Evolutionary conservation across 495 filamentous ascomycete species (phyloP).

Genomic region (Glonium stellatum): DNA sequence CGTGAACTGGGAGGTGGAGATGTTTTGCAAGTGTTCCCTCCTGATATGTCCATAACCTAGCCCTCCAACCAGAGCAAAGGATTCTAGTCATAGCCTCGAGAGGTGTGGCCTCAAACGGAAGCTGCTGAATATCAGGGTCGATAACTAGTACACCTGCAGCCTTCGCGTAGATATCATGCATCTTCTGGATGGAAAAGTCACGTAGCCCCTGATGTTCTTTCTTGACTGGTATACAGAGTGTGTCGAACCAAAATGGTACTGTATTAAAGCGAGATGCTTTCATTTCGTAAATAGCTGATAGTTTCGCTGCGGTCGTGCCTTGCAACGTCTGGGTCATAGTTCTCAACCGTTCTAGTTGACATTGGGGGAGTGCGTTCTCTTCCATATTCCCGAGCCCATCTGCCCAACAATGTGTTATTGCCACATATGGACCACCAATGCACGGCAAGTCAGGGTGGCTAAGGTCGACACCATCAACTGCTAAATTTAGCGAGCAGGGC

Average conservation of each 20-base stretch:
- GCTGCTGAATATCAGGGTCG: not conserved
- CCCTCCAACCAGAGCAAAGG: no score
- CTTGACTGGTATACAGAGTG: not conserved
- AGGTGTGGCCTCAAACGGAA: no score
- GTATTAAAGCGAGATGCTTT: no score
- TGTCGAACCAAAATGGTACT: not conserved
- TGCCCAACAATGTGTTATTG: not conserved
- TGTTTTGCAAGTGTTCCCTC: no score
- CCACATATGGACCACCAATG: not conserved
- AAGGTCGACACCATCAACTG: not conserved
- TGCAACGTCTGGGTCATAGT: not conserved
- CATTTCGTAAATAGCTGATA: no score
- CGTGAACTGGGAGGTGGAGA: no score
- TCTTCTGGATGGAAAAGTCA: constrained; percentile 13
- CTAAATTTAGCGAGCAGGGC: not conserved
- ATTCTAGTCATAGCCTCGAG: no score
- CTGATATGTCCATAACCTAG: no score
- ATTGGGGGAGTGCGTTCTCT: not conserved
- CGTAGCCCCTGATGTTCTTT: not conserved
- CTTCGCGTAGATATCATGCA: constrained; percentile 9
- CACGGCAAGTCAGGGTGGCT: not conserved
- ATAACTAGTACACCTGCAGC: constrained; percentile 5
- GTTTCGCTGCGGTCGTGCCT: not conserved
- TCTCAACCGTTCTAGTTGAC: not conserved
- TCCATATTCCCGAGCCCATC: not conserved